Base-by-base conservation (phyloP, 2,329 filamentous ascomycete species). In the Botryosphaeria dothidea region DNA sequence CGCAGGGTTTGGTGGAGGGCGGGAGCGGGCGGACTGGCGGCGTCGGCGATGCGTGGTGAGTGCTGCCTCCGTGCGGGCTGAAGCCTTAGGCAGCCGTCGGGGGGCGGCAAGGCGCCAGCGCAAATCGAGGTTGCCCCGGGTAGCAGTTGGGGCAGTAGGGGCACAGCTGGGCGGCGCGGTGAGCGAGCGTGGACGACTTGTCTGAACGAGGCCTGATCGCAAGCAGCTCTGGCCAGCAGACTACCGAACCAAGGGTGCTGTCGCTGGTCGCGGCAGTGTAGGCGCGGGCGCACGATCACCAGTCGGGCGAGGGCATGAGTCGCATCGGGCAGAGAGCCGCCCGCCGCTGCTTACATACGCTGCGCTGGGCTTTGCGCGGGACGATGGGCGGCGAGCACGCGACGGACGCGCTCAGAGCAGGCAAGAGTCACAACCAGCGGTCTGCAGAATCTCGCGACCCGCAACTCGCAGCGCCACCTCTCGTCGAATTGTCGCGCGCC, bases 291-390 rank as follows among this genome's bases (percentile, higher is more conserved):
- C 48, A n/a, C 56, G 56, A 60, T 60, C 56, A 41, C 56, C 56
- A 60, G 56, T 60, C 56, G 56, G 56, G 43, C 19, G 56, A 60
- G 56, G 36, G 54, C 56, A 46, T 21, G 41, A 60, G 56, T 60
- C 38, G 56, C 56, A 45, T 60, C 56, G 56, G 56, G 56, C 56
- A 56, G 52, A 56, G 34, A 56, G 54, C 54, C 36, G 36, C 23
- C 27, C 27, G 49, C 49, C 13, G 31, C 49, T 43, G 46, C 23
- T 51, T 29, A 51, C 46, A 58, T 43, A 38, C 36, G 25, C 41
- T 23, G 36, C 29, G 57, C 41, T 48, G 57, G 56, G 56, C 56
- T 60, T 17, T 60, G 58, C 43, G 17, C 43, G 43, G 45, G 48
- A n/a, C 46, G 23, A 52, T 54, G 46, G 48, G 46, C 61, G 46